A percentile compares a stretch with the other conserved stretches of the same genome.
phyloP scores from a whole-genome alignment of 139 green algal genomes.

The Mychonastes homosphaera region DNA sequence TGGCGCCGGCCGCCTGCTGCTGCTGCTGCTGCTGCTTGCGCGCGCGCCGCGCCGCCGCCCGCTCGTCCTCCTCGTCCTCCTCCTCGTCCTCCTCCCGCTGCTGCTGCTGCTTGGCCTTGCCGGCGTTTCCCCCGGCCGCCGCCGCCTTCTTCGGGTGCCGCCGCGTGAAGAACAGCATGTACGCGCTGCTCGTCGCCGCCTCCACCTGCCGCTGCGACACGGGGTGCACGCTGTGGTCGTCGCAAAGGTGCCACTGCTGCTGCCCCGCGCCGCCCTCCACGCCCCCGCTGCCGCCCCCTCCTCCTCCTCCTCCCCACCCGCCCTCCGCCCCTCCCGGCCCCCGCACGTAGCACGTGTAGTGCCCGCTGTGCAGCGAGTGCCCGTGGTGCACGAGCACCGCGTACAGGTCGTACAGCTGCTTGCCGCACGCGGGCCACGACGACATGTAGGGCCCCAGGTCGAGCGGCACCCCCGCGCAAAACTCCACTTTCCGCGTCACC shows the following conservation, averaged over 20 bases:
- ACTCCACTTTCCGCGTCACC: conserved; percentile 65
- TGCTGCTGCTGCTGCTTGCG: conserved; percentile 5
- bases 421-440: conserved; percentile 1
- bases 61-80: neutral
- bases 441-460: conserved; percentile 70
- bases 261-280: no score
- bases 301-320: no score
- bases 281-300: no score
- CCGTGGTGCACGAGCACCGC: conserved; percentile 84
- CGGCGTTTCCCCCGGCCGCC: neutral
- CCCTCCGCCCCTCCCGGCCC: no score
- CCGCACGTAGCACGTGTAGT: conserved; percentile 86
- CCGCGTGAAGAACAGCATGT: conserved; percentile 92
- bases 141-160: conserved; percentile 6
- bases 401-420: conserved; percentile 69
- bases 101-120: conserved; percentile 7
- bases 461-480: conserved; percentile 47
- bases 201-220: conserved; percentile 68
- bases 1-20: neutral
- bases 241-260: conserved; percentile 74
- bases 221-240: conserved; percentile 53
- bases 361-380: conserved; percentile 67
- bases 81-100: neutral
- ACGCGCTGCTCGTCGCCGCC: conserved; percentile 74
- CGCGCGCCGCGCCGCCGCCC: neutral